Base-by-base conservation (phyloP, 2,329 filamentous ascomycete genomes). In the Hypocrella siamensis region DNA sequence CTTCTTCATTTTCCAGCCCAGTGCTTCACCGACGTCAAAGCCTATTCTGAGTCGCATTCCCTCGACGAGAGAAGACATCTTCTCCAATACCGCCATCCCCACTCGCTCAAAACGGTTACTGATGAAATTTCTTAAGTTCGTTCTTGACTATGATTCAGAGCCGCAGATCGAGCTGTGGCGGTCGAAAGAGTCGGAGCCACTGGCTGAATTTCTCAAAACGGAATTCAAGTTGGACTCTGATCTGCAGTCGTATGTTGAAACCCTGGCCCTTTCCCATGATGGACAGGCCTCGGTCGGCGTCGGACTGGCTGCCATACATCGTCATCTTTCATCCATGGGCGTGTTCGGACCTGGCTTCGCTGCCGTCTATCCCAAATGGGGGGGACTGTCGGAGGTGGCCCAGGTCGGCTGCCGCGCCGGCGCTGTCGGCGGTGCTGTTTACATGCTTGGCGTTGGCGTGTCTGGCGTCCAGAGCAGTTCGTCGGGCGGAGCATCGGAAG, bases 101-200 rank as follows among this genome's bases (percentile, higher is more conserved):
- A 67, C 79, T 42, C 79, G 79, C 40, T 75, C 83, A 5, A 96
- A 96, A 59, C 75, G 88, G 33, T 70, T 71, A 8, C 57, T 96
- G 46, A 93, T 94, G 79, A 93, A 92, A 53, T 92, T 94, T 46
- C 66, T 96, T 46, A 86, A 88, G 52, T 88, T 90, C 49, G 79
- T 93, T 32, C 63, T 75, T 37, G 71, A 84, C 43, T 78, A 77
- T 45, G 70, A 80, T 42, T 69, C 56, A n/a, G 59, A 63, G 33
- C 49, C 51, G 32, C 70, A 71, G 46, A 52, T 44, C 31, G 67
- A 67, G 31, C 43, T 62, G 3, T 84, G 78, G 78, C 54, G 72
- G 37, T 45, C 58, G 2, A 60, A 70, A 31, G 68, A 73, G 18
- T 52, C 63, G 10, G 54, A 56, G 32, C 58, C 66, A 0, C 67